A percentile compares a stretch with the other conserved stretches of the same genome.
Evolutionary conservation across 305 asterid species (phyloP).

Genomic region (Rubia occidens): DNA sequence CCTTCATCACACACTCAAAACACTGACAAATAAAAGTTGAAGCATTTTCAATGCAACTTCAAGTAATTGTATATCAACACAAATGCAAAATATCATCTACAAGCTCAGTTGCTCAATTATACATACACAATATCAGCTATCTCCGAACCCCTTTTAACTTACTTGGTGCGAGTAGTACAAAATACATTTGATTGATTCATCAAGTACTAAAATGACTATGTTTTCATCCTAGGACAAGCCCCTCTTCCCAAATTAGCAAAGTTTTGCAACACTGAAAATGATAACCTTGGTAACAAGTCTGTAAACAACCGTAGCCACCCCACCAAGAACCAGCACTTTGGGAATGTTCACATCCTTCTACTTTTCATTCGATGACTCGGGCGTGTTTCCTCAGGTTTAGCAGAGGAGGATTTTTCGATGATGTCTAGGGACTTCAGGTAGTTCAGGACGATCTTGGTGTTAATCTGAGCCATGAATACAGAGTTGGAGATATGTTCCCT

Average conservation of each 20-base stretch:
- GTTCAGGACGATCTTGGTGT: slow-evolving; percentile 36
- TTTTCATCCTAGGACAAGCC: slow-evolving; percentile 18
- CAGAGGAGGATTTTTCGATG: background rate
- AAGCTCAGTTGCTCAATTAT: background rate
- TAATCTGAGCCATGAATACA: slow-evolving; percentile 64
- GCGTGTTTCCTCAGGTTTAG: slow-evolving; percentile 22
- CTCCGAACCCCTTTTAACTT: background rate
- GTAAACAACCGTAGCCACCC: slow-evolving; percentile 55
- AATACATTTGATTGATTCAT: background rate
- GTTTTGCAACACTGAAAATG: slow-evolving; percentile 52
- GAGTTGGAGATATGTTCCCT: slow-evolving; percentile 40
- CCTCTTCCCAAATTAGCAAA: slow-evolving; percentile 58
- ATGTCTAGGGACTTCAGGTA: slow-evolving; percentile 30
- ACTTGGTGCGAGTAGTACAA: background rate
- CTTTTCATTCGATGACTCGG: slow-evolving; percentile 25
- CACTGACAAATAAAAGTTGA: too few relatives aligned
- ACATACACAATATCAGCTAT: background rate
- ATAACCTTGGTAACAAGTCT: slow-evolving; percentile 60
- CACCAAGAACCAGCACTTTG: slow-evolving; percentile 59
- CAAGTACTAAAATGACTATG: background rate
- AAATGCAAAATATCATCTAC: too few relatives aligned
- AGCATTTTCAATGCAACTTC: too few relatives aligned
- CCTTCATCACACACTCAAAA: too few relatives aligned
- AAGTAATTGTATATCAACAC: too few relatives aligned
- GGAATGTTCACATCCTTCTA: slow-evolving; percentile 41